phyloP scores from a whole-genome alignment of 2,329 filamentous ascomycete species.

The Fragosphaeria purpurea region DNA sequence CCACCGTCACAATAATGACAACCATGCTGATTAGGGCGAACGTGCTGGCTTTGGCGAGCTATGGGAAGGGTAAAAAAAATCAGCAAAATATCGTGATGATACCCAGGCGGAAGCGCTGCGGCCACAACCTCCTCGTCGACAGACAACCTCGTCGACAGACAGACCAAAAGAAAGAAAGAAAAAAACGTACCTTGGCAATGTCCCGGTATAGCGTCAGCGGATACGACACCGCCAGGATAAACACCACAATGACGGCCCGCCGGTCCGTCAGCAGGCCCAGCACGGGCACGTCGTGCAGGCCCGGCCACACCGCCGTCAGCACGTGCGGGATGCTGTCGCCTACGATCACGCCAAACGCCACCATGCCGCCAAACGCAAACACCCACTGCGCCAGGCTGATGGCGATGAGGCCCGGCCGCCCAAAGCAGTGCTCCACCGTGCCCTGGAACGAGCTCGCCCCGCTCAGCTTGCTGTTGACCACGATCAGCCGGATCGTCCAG shows the following conservation, averaged over 20 bases:
- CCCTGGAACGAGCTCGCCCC: conserved; percentile 91
- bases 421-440: conserved; percentile 93
- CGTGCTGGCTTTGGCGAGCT: conserved; percentile 93
- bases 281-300: conserved; percentile 60
- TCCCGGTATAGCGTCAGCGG: conserved; percentile 90
- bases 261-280: conserved; percentile 75
- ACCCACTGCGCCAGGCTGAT: conserved; percentile 90
- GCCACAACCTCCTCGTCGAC: neutral
- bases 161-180: neutral
- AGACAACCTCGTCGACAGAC: too few species aligned
- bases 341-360: conserved; percentile 95
- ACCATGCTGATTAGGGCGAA: conserved; percentile 88
- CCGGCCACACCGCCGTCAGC: conserved; percentile 70
- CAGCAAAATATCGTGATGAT: too few species aligned
- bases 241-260: conserved; percentile 76
- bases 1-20: conserved; percentile 77
- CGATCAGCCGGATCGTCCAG: conserved; percentile 96
- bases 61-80: too few species aligned
- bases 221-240: conserved; percentile 76
- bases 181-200: conserved; percentile 71
- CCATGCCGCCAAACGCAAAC: conserved; percentile 98
- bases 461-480: conserved; percentile 94
- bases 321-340: conserved; percentile 95
- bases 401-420: conserved; percentile 74
- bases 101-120: neutral